Conservation (phyloP, 1,284 basidiomycete species). For the Taiwanofungus camphoratus region DNA sequence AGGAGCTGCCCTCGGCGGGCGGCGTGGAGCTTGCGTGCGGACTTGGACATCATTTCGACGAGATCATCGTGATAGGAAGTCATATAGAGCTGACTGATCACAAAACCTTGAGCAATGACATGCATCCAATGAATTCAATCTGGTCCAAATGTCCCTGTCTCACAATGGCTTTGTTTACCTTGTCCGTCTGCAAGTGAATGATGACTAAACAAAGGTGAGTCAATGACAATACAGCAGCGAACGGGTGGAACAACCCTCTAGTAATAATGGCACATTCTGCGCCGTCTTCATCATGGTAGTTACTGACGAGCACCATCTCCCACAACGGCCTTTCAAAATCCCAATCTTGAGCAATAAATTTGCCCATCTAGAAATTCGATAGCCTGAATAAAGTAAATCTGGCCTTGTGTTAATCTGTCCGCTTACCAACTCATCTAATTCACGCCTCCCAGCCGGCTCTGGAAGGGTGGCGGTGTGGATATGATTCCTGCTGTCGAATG, state of each 20-base stretch:
- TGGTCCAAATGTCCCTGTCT: too few relatives aligned
- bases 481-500: slow-evolving; percentile 23
- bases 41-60: slow-evolving; percentile 16
- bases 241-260: slow-evolving; percentile 16
- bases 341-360: slow-evolving; percentile 28
- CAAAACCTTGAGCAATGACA: slow-evolving; percentile 16
- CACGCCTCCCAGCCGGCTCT: slow-evolving; percentile 23
- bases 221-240: background rate
- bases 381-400: too few relatives aligned
- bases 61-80: slow-evolving; percentile 25
- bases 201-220: slow-evolving; percentile 13
- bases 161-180: too few relatives aligned
- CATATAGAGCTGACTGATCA: slow-evolving; percentile 27
- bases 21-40: slow-evolving; percentile 13
- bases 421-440: slow-evolving; percentile 24
- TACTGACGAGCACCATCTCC: slow-evolving; percentile 25
- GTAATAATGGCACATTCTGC: slow-evolving; percentile 23
- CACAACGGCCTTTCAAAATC: slow-evolving; percentile 24
- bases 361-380: slow-evolving; percentile 22
- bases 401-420: too few relatives aligned
- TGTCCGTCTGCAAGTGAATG: slow-evolving; percentile 25
- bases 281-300: slow-evolving; percentile 25
- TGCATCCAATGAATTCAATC: background rate
- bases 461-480: slow-evolving; percentile 18
- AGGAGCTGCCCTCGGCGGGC: slow-evolving; percentile 17